Base-by-base conservation (phyloP, 371 early-diverging fungal species). In the Mucor ambiguus region DNA sequence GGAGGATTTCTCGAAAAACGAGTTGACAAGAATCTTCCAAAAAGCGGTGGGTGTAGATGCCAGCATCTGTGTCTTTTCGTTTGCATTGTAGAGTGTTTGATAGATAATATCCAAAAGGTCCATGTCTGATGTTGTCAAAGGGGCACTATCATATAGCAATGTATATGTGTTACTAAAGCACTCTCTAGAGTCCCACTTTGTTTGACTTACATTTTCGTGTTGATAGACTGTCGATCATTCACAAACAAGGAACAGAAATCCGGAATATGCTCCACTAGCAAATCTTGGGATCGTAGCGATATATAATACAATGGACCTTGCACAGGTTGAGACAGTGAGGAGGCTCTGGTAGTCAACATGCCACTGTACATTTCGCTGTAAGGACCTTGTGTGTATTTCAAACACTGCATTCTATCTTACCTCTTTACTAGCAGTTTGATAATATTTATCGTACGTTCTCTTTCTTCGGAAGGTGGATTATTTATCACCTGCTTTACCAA, bases 1-100 rank as follows among this genome's bases (percentile, higher is more conserved):
- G 35, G 74, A 64, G 26, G 70, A 64, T 52, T 77, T 76, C 49
- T 82, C 82, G 63, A 82, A 76, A 44, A 82, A 82, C 4, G 74
- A 74, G 24, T 79, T 69, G n/a, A 77, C 76, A 7, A 78, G 41
- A 3, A 77, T 65, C 35, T 69, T 72, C 82, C 82, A 82, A 52
- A 82, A 82, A 18, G 60, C 67, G 57, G 56, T 61, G 26, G 76
- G 72, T 41, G 75, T 74, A 46, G 68, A 62, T 37, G 72, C 73
- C 65, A 82, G 59, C 63, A 72, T 61, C 55, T 70, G 61, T 16
- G 62, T 56, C 43, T 75, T 68, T 58, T 78, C 75, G 18, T 67
- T 63, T 35, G 71, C 69, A 61, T 73, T 72, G 20, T 66, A 65
- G 11, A 78, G 37, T 22, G 70, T 68, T 38, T 69, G 67, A 58